Conservation (phyloP, 2,329 filamentous ascomycete species). For the Fusarium protoensiforme region DNA sequence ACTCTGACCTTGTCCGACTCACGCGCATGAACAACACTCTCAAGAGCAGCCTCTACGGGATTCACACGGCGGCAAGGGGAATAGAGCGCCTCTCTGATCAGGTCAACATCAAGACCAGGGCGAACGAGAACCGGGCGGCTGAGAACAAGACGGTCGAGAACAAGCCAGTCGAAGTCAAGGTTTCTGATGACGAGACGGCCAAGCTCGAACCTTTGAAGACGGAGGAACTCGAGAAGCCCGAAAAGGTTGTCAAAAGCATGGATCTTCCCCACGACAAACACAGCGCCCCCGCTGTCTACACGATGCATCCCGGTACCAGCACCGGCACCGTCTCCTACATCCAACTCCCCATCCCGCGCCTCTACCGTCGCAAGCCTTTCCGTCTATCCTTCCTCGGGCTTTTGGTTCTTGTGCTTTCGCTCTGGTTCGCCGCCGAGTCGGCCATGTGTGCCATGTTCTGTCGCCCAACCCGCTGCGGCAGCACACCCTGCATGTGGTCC, state of each 20-base stretch:
- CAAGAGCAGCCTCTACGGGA: conserved; percentile 61
- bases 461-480: conserved; percentile 62
- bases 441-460: conserved; percentile 65
- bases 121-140: neutral
- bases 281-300: conserved; percentile 29
- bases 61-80: conserved; percentile 66
- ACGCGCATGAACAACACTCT: conserved; percentile 65
- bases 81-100: conserved; percentile 68
- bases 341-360: conserved; percentile 57
- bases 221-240: conserved; percentile 10
- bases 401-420: conserved; percentile 53
- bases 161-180: neutral
- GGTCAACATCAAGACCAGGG: conserved; percentile 53
- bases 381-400: conserved; percentile 62
- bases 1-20: conserved; percentile 55
- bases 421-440: conserved; percentile 68
- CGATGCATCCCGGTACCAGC: conserved; percentile 8
- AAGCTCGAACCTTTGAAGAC: neutral
- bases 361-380: conserved; percentile 58
- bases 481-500: conserved; percentile 63
- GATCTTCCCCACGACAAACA: conserved; percentile 15
- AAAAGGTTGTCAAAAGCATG: conserved; percentile 25
- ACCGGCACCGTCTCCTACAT: conserved; percentile 49
- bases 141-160: neutral
- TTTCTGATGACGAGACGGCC: conserved; percentile 5